These are phyloP conservation scores for Dictyostelium brefeldianum DNA, from an alignment of 78 protist species.

Conservation along the genomic window DNA sequence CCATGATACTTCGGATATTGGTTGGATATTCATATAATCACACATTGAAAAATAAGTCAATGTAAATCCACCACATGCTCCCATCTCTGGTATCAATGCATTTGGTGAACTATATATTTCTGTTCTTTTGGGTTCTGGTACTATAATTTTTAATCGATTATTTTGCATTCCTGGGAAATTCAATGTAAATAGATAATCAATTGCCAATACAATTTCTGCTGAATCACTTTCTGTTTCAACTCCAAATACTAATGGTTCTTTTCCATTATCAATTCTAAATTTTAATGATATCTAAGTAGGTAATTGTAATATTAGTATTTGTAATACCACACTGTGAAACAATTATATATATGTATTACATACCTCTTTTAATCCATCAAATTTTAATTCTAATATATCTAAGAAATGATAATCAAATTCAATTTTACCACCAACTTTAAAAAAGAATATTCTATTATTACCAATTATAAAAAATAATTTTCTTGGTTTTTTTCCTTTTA, in stretches of 20 bases:
- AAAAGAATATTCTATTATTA: constrained; percentile 59
- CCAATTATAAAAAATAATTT: constrained; percentile 62
- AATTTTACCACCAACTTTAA: constrained; percentile 73
- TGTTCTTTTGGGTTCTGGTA: constrained; percentile 48
- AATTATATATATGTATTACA: neutral
- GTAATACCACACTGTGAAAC: too few relatives aligned
- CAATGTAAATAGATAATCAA: constrained; percentile 61
- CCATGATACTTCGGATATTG: constrained; percentile 71
- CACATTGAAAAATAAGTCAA: constrained; percentile 61
- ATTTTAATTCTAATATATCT: constrained; percentile 51
- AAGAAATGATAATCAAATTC: constrained; percentile 61
- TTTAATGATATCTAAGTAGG: constrained; percentile 9
- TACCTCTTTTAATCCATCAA: constrained; percentile 59
- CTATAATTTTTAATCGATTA: constrained; percentile 46
- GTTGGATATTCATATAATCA: constrained; percentile 73
- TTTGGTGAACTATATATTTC: constrained; percentile 56
- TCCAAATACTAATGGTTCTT: constrained; percentile 66
- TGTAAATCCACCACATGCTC: constrained; percentile 60
- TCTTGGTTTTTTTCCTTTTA: constrained; percentile 68
- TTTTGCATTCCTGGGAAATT: constrained; percentile 69
- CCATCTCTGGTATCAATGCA: constrained; percentile 53
- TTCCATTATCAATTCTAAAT: constrained; percentile 50
- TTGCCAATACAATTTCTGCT: constrained; percentile 52
- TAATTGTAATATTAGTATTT: too few relatives aligned
- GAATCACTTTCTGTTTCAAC: constrained; percentile 38